Evolutionary conservation across 2,329 filamentous ascomycete species (phyloP), one percentile per base, ranked within the genome.

Genomic region (Aspergillus alliaceus): DNA sequence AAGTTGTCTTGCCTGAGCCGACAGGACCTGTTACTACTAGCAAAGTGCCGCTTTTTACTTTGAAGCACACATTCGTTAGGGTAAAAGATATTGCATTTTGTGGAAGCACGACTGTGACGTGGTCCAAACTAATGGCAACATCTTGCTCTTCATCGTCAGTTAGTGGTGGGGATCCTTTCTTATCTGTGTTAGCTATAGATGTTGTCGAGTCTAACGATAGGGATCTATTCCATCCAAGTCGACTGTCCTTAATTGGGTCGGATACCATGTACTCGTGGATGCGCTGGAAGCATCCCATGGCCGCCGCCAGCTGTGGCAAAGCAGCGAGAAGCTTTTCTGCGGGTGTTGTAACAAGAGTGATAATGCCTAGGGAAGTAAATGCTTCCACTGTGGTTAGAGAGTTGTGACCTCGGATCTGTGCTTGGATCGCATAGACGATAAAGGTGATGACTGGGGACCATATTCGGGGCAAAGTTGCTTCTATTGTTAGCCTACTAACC

Each of bases 1-100:
- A 39, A 24, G 59, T 61, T 15, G 53, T 53, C 34, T 64, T 61
- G 4, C 59, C 59, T 14, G 54, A 63, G 24, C 53, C 57, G 47
- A 58, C 52, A 15, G 60, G 46, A 31, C 62, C 59, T 20, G 35
- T 49, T 8, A 59, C 31, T 40, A 63, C 53, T 11, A 34, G 40
- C 5, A 63, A n/a, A 4, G 44, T 34, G 7, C 39, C 55, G 14
- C 15, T 34, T 15, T 32, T 39, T 20, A 54, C n/a, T 12, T 52
- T 4, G 7, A 49, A 20, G 2, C 15, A 32, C 4, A 54, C 20
- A 22, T 24, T 18, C 0, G n/a, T 42, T 14, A 42, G 20, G 37
- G 20, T 9, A 42, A 24, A 42, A 11, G 12, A 15, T 42, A 24
- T 40, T 22, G 20, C 12, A 12, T 53, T 46, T 24, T 7, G 39